These are phyloP conservation scores for Pulveroboletus sp. DNA, from an alignment of 768 basidiomycete species.

Conservation along the genomic window DNA sequence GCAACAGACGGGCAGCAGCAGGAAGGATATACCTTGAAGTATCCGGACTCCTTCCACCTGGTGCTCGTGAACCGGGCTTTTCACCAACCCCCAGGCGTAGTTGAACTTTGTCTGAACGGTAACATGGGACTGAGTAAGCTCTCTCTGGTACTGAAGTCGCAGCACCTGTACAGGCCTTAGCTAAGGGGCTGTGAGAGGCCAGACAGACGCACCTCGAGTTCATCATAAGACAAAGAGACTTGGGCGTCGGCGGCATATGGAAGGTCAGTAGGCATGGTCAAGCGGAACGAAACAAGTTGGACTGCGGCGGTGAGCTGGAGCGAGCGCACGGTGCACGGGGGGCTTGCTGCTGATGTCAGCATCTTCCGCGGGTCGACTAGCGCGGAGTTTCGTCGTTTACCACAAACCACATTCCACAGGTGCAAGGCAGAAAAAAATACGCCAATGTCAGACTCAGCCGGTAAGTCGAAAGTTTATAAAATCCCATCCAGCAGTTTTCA, in stretches of 20 bases:
- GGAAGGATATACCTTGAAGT: conserved; percentile 64
- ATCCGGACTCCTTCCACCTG: conserved; percentile 91
- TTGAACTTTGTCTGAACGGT: conserved; percentile 97
- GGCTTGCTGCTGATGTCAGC: conserved; percentile 27
- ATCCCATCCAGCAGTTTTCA: conserved; percentile 21
- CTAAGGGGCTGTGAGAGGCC: background rate
- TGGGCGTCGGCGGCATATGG: conserved; percentile 96
- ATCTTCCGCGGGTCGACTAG: background rate
- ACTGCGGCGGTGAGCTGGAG: conserved; percentile 12
- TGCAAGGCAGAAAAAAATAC: conserved; percentile 15
- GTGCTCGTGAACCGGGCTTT: conserved; percentile 77
- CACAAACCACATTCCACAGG: conserved; percentile 22
- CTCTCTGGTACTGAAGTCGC: conserved; percentile 82
- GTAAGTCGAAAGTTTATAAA: conserved; percentile 39
- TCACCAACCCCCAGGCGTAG: conserved; percentile 94
- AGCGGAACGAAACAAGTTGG: conserved; percentile 7
- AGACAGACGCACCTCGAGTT: conserved; percentile 63
- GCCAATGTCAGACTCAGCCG: conserved; percentile 48
- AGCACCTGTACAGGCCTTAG: conserved; percentile 55
- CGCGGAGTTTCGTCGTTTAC: conserved; percentile 22
- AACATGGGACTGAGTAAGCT: conserved; percentile 75
- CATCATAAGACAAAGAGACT: conserved; percentile 81
- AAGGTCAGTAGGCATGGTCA: conserved; percentile 68
- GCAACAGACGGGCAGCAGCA: background rate
- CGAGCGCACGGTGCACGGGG: conserved; percentile 17